Conservation (phyloP, 768 basidiomycete genomes). For the Mycena olivaceomarginata region DNA sequence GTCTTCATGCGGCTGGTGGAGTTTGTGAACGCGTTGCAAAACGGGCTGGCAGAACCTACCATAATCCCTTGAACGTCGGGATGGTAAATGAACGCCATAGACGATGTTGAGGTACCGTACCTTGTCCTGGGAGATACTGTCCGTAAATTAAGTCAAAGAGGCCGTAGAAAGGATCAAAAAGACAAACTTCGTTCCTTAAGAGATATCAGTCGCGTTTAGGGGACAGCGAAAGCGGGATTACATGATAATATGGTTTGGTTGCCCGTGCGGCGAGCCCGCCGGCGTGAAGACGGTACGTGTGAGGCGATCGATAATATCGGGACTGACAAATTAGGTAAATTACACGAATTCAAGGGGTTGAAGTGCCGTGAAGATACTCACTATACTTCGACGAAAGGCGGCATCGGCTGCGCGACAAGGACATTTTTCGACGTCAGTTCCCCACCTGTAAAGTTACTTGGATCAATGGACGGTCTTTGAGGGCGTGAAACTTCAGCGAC, state of each 20-base stretch:
- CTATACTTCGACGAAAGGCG: slow-evolving; percentile 82
- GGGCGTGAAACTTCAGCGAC: slow-evolving; percentile 26
- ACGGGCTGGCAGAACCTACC: slow-evolving; percentile 64
- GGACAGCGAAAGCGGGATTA: slow-evolving; percentile 52
- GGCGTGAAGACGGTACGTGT: slow-evolving; percentile 74
- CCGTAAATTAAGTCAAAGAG: slow-evolving; percentile 23
- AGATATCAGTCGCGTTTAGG: slow-evolving; percentile 18
- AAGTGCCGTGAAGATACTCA: slow-evolving; percentile 57
- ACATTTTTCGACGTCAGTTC: slow-evolving; percentile 82
- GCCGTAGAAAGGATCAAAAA: slow-evolving; percentile 24
- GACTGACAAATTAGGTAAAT: slow-evolving; percentile 65
- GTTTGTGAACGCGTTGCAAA: slow-evolving; percentile 36
- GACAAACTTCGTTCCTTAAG: slow-evolving; percentile 41
- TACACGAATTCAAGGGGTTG: background rate
- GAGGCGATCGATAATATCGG: slow-evolving; percentile 85
- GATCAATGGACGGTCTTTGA: slow-evolving; percentile 10
- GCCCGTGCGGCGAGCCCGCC: slow-evolving; percentile 73
- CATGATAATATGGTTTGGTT: slow-evolving; percentile 92
- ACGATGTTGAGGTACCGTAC: slow-evolving; percentile 26
- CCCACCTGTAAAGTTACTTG: slow-evolving; percentile 70
- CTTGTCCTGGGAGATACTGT: slow-evolving; percentile 89
- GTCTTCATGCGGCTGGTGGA: slow-evolving; percentile 90
- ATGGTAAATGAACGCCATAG: slow-evolving; percentile 11
- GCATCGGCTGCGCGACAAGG: slow-evolving; percentile 82
- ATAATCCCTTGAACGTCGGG: slow-evolving; percentile 80